phyloP scores from a whole-genome alignment of 139 green algal genomes.

The Coelastrella sp. region DNA sequence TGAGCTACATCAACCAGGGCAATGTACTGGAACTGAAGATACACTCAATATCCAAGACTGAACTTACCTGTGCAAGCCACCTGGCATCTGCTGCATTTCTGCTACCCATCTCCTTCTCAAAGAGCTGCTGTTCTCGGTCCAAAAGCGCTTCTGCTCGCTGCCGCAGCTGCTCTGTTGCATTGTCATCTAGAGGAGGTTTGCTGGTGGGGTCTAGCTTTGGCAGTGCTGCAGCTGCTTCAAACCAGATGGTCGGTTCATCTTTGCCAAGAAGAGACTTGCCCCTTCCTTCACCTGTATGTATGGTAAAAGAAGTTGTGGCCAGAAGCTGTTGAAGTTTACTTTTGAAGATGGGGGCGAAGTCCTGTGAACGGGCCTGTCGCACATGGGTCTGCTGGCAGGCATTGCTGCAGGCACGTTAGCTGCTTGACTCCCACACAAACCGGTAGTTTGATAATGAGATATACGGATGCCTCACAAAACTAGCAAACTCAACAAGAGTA shows the following conservation, averaged over 20 bases:
- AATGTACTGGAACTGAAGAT: too few relatives aligned
- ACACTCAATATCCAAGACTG: background rate
- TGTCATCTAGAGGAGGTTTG: constrained; percentile 29
- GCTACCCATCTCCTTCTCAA: constrained; percentile 67
- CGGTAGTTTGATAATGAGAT: too few relatives aligned
- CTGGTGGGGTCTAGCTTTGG: constrained; percentile 30
- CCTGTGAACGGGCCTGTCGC: too few relatives aligned
- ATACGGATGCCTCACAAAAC: too few relatives aligned
- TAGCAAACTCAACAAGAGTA: too few relatives aligned
- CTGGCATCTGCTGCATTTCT: constrained; percentile 69
- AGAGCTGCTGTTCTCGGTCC: constrained; percentile 68
- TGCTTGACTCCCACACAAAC: too few relatives aligned
- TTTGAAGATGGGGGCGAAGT: too few relatives aligned
- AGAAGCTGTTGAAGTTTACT: too few relatives aligned
- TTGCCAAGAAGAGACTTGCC: constrained; percentile 68
- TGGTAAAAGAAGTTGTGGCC: too few relatives aligned
- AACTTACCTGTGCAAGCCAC: constrained; percentile 85
- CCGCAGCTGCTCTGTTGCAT: constrained; percentile 55
- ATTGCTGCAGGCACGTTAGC: too few relatives aligned
- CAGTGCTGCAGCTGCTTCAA: constrained; percentile 66
- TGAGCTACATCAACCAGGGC: too few relatives aligned
- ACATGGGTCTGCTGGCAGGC: too few relatives aligned
- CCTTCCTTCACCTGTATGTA: constrained; percentile 58
- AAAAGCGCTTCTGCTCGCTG: constrained; percentile 58
- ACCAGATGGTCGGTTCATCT: constrained; percentile 78